Evolutionary conservation across 495 filamentous ascomycete genomes (phyloP), one percentile per base, ranked within the genome.

Genomic region (Acidiella bohemica): DNA sequence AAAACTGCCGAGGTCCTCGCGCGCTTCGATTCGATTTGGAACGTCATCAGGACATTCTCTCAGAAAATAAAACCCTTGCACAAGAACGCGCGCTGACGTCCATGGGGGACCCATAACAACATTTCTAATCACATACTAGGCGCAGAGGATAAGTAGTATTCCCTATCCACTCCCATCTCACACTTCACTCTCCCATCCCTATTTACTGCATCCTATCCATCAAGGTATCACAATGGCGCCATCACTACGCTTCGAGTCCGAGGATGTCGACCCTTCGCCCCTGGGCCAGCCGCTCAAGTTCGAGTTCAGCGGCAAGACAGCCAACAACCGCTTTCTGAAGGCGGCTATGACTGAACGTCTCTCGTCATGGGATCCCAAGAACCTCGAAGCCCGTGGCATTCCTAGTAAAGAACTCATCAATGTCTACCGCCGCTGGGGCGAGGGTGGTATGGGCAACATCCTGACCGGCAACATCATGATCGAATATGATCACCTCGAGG

Each of bases 391-490:
- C 1, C 65, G 72, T 28, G 76, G 76, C 12, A 69, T 80, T 34
- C 76, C 76, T 4, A 66, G 67, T 13, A 56, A 67, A 11, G 60
- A 71, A 19, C 51, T 76, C 26, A 67, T 75, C 53, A 68, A 72
- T 32, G 56, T 73, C 10, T 81, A 79, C 56, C 57, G 61, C 34
- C 56, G 64, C 41, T 79, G 75, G 72, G 75, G 72, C 18, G 69
- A 73, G 40, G 73, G 71, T 16, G 65, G 60, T 17, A 62, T 67
- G 33, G 76, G 76, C 20, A 53, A 65, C 16, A 72, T 76, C 34
- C 50, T 78, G 1, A 76, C 73, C 11, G 76, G 76, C 38, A 79
- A 79, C 53, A 64, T 75, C 54, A 70, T 75, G 68, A 65, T 78
- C 25, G 68, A 71, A 29, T 64, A 58, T 45, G 67, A 71, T 27